Base-by-base conservation (phyloP, 169 alveolate genomes). In the Besnoitia besnoiti region DNA sequence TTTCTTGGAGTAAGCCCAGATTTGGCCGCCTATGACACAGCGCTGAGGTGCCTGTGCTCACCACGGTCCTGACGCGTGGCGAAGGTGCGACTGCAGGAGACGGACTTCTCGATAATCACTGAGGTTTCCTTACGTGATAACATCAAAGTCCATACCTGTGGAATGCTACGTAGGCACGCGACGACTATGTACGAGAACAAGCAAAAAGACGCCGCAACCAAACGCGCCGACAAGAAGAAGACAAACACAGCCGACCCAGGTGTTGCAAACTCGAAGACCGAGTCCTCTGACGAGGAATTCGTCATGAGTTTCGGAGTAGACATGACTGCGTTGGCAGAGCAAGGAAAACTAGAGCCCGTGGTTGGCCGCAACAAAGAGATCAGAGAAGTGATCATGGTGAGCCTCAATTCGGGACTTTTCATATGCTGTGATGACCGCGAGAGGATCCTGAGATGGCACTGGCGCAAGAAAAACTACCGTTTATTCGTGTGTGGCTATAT, bases 291-390 rank as follows among this genome's bases (percentile, higher is more conserved):
- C 49, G 61, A 77, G 59, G 87, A 77, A 37, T 42, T 42, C 49
- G 40, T 77, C 55, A 37, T 21, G 21, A 37, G 59, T 37, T 77
- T 77, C 59, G 49, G 87, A 14, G 55, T 44, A 16, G 87, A 77
- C 59, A 40, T 77, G 87, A 77, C 87, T 1, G 35, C 35, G 59
- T 39, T 77, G 87, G 87, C 87, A 27, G 87, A 30, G 59, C 30
- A 77, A 39, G 87, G 87, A 8, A 37, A 77, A 35, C 33, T 77
- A 30, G 50, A 37, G 35, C 87, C 87, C 14, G 87, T 77, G 0
- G 37, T 77, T 39, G 87, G 87, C 40, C 87, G 87, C 33, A 77
- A 77, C 59, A 77, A 42, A 44, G 87, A 77, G 59, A 77, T 77
- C 47, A 37, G 30, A 44, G 87, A 77, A 44, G 87, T 77, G 42